Conservation (phyloP, 73 alveolate genomes). For the Halteria grandinella region DNA sequence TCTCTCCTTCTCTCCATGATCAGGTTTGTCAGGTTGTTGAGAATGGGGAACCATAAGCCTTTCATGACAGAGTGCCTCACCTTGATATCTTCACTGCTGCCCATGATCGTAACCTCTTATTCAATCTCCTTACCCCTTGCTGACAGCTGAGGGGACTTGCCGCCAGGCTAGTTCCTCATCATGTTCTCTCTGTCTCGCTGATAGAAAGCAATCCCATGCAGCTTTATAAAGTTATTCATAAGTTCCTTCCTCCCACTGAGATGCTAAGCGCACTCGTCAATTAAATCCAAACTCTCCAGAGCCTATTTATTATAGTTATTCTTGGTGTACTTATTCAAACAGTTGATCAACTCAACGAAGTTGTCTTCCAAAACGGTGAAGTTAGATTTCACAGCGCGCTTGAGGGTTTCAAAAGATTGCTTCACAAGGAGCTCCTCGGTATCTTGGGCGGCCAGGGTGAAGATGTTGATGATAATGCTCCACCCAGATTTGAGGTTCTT, state of each 20-base stretch:
- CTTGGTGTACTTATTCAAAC: conserved; percentile 50
- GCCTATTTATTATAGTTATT: conserved; percentile 17
- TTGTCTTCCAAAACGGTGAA: conserved; percentile 39
- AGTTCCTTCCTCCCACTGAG: conserved; percentile 19
- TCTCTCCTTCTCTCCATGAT: conserved; percentile 53
- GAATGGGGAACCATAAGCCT: conserved; percentile 63
- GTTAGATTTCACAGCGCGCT: conserved; percentile 13
- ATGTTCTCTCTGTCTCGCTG: conserved; percentile 47
- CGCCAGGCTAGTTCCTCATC: conserved; percentile 13
- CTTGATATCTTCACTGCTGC: conserved; percentile 36
- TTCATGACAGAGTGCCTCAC: conserved; percentile 37
- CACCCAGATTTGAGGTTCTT: conserved; percentile 75
- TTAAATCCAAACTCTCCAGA: conserved; percentile 47
- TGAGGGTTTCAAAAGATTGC: conserved; percentile 26
- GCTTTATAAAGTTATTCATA: conserved; percentile 9
- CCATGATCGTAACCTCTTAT: too few species aligned
- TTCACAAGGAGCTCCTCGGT: conserved; percentile 40
- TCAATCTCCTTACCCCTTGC: conserved; percentile 1
- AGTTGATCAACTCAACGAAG: conserved; percentile 38
- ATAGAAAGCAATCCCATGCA: conserved; percentile 24
- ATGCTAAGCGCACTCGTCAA: conserved; percentile 11
- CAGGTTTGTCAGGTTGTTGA: conserved; percentile 19
- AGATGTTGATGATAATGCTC: conserved; percentile 75
- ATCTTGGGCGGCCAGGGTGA: conserved; percentile 78
- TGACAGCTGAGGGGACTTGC: neutral